Conservation (phyloP, 2,329 filamentous ascomycete genomes). For the Aspergillus aculeatinus region DNA sequence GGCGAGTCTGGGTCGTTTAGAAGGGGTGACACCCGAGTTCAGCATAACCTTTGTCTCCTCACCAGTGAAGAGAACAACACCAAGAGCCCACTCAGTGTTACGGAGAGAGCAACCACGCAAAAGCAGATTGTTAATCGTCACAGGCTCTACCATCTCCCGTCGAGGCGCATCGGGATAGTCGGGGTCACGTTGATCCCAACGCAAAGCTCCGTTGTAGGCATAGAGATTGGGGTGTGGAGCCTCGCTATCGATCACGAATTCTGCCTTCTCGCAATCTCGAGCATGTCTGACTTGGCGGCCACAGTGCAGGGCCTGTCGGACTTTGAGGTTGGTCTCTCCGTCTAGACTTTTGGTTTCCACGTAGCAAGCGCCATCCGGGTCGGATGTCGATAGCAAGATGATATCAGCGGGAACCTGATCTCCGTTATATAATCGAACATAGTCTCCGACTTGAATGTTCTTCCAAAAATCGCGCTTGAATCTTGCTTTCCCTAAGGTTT, state of each 20-base stretch:
- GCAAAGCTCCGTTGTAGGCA: conserved; percentile 85
- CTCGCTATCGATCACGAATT: conserved; percentile 89
- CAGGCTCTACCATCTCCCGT: conserved; percentile 83
- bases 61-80: conserved; percentile 90
- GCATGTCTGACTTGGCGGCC: conserved; percentile 82
- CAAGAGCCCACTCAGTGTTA: conserved; percentile 95
- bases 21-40: conserved; percentile 92
- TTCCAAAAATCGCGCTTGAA: conserved; percentile 97
- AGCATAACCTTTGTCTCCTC: conserved; percentile 99
- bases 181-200: conserved; percentile 74
- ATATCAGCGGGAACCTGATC: conserved; percentile 94
- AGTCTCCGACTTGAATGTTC: conserved; percentile 90
- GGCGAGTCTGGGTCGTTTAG: conserved; percentile 86
- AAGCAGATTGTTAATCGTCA: conserved; percentile 92
- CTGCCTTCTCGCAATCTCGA: conserved; percentile 82
- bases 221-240: conserved; percentile 90
- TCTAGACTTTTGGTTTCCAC: conserved; percentile 98
- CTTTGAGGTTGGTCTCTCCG: conserved; percentile 95
- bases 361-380: conserved; percentile 91
- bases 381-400: conserved; percentile 87
- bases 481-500: conserved; percentile 67
- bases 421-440: conserved; percentile 92
- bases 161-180: conserved; percentile 61
- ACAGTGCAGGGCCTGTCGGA: conserved; percentile 84
- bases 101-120: conserved; percentile 89